Evolutionary conservation across 495 filamentous ascomycete species (phyloP), one percentile per base, ranked within the genome.

Genomic region (Rostrohypoxylon terebratum): DNA sequence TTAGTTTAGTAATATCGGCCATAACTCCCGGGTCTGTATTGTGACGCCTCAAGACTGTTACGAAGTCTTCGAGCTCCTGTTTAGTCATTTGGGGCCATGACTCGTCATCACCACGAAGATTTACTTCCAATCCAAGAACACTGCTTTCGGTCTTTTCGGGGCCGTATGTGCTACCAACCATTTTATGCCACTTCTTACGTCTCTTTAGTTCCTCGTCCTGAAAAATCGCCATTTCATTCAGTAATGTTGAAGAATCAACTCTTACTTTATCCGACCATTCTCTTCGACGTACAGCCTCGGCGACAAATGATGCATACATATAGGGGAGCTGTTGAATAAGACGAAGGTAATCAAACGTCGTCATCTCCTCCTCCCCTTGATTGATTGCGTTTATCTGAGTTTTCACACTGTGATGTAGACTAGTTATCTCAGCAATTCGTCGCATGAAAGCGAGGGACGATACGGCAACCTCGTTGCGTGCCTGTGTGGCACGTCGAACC

Each of bases 261-360:
- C 89, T 91, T 76, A 98, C 90, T 79, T 97, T 98, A 21, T 94
- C 91, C 8, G 86, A 88, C 93, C 96, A 99, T 81, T 98, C 94
- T 40, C 88, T 90, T 10, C 96, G 90, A 61, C 91, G 88, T 50
- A 97, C 87, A 23, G 93, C 90, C 77, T 99, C 96, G 14, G 94
- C 86, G 13, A 97, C 81, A 25, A 97, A 90, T 0, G 93, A 93
- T 1, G 96, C 95, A 77, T 99, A 99, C 25, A 94, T 86, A 63
- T 90, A 88, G 8, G 96, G 96, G 63, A 98, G 86, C 55, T 93
- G 88, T 33, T 92, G 90, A 10, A 97, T 89, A 21, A 91, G 81
- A 31, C 88, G 86, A 8, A 98, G 82, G 28, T 92, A 83, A 47
- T 96, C 90, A 78, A 97, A 95, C 0, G 90, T 88, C 20, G 92